Percentiles rank a stretch among this genome's conserved stretches.
These are phyloP conservation scores for Puccinellia tenuiflora DNA, from an alignment of 176 grass and related monocot species.

Conservation along the genomic window DNA sequence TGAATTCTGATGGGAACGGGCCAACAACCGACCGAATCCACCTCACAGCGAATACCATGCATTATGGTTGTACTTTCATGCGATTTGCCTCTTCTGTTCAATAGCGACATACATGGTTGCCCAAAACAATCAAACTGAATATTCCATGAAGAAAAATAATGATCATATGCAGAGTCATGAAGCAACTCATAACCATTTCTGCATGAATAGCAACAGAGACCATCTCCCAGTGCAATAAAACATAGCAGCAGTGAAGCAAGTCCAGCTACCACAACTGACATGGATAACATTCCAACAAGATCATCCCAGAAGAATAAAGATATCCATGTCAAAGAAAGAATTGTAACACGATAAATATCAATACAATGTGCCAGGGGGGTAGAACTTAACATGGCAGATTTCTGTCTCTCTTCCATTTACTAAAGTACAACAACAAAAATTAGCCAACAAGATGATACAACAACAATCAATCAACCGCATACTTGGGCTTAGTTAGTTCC, in stretches of 20 bases:
- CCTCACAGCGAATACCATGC: not conserved
- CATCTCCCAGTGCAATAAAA: not conserved
- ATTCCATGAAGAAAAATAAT: not conserved
- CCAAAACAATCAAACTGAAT: not conserved
- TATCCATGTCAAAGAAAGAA: not conserved
- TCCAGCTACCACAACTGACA: not conserved
- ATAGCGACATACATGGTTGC: not conserved
- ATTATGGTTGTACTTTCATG: not conserved
- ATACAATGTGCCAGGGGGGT: not conserved
- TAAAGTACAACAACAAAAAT: slow-evolving; percentile 9
- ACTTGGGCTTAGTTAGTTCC: slow-evolving; percentile 41
- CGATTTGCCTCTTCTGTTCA: not conserved
- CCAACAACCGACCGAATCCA: slow-evolving; percentile 14
- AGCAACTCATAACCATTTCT: not conserved
- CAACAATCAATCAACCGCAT: slow-evolving; percentile 12
- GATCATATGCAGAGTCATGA: not conserved
- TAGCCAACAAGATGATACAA: slow-evolving; percentile 31
- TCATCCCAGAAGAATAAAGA: not conserved
- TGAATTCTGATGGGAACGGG: slow-evolving; percentile 1
- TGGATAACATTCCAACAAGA: not conserved
- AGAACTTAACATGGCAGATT: not conserved
- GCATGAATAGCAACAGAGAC: not conserved
- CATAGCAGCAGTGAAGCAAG: not conserved
- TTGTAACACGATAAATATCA: not conserved
- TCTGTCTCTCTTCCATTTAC: slow-evolving; percentile 12